A percentile compares a stretch with the other conserved stretches of the same genome.
phyloP scores from a whole-genome alignment of 208 protist species.

The Crithidia brevicula region DNA sequence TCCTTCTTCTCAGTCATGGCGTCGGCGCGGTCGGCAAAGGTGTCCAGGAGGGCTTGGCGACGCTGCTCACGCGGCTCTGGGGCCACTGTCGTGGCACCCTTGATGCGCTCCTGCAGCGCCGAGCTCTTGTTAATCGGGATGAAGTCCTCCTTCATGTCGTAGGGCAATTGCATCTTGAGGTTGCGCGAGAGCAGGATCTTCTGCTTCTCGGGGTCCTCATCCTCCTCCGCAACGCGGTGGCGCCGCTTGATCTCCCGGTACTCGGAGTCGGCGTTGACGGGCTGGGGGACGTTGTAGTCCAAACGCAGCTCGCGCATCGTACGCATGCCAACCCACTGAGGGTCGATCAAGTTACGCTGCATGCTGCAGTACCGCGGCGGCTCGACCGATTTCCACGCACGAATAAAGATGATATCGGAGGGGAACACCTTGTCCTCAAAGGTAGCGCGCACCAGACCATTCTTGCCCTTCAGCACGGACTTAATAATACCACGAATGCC shows the following conservation, averaged over 20 bases:
- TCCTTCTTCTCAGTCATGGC: slow-evolving; percentile 79
- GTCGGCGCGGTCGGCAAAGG: slow-evolving; percentile 71
- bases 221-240: slow-evolving; percentile 62
- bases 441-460: slow-evolving; percentile 96
- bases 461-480: slow-evolving; percentile 92
- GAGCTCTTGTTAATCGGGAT: slow-evolving; percentile 70
- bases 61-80: slow-evolving; percentile 85
- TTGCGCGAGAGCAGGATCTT: slow-evolving; percentile 84
- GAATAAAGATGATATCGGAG: slow-evolving; percentile 99
- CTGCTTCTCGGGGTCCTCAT: slow-evolving; percentile 40
- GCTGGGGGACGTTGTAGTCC: slow-evolving; percentile 66
- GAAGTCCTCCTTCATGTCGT: slow-evolving; percentile 92
- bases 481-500: slow-evolving; percentile 99
- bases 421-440: slow-evolving; percentile 99
- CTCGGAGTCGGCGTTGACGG: slow-evolving; percentile 66
- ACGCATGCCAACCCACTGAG: slow-evolving; percentile 85
- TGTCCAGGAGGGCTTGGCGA: slow-evolving; percentile 78
- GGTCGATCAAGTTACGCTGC: slow-evolving; percentile 90
- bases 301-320: slow-evolving; percentile 88
- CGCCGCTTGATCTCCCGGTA: slow-evolving; percentile 89
- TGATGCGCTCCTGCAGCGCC: slow-evolving; percentile 74
- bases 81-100: slow-evolving; percentile 69
- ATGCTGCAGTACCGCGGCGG: slow-evolving; percentile 97
- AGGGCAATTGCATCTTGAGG: slow-evolving; percentile 82
- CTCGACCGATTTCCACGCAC: slow-evolving; percentile 97